Conservation (phyloP, 768 basidiomycete species). For the Termitomyces sp. region DNA sequence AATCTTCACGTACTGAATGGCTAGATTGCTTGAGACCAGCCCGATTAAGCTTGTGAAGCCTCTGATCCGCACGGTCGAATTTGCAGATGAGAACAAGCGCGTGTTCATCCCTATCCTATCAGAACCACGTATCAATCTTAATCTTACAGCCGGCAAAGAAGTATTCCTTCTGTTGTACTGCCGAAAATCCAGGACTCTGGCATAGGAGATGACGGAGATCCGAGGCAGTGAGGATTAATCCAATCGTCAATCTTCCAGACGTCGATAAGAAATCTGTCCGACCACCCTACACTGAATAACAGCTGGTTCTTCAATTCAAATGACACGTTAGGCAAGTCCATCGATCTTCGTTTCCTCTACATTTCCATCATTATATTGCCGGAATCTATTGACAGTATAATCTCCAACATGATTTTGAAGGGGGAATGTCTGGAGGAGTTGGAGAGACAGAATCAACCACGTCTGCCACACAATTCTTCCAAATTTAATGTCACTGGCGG, state of each 20-base stretch:
- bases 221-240: constrained; percentile 16
- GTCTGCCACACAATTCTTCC: constrained; percentile 14
- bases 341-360: not conserved
- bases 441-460: constrained; percentile 4
- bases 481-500: constrained; percentile 14
- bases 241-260: constrained; percentile 18
- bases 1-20: constrained; percentile 22
- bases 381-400: not conserved
- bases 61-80: not conserved
- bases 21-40: constrained; percentile 13
- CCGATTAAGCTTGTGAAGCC: not conserved
- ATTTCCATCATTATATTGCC: too few species aligned
- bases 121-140: constrained; percentile 3
- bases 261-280: constrained; percentile 24
- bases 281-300: constrained; percentile 18
- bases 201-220: constrained; percentile 21
- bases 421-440: constrained; percentile 14
- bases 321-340: constrained; percentile 13
- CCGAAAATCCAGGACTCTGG: constrained; percentile 29
- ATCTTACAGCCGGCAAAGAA: constrained; percentile 9
- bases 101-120: not conserved
- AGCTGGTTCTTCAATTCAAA: constrained; percentile 24
- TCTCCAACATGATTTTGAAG: constrained; percentile 5
- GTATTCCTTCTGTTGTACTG: constrained; percentile 20
- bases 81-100: not conserved